Conservation (phyloP, 192 early-diverging fungal species). For the Spizellomyces sp. region DNA sequence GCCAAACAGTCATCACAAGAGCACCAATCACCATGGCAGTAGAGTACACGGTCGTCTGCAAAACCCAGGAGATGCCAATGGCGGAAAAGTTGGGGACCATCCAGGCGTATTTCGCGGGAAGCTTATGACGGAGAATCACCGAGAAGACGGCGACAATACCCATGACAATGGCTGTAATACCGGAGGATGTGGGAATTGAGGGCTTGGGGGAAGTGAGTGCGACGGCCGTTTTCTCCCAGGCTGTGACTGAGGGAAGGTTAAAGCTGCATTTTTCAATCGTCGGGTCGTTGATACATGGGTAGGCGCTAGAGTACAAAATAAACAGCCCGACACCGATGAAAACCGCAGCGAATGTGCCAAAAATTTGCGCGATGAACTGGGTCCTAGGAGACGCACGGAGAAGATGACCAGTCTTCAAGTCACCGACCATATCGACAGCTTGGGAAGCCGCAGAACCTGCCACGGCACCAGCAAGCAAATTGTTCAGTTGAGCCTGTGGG, state of each 20-base stretch:
- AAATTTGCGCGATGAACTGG: conserved; percentile 82
- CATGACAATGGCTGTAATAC: conserved; percentile 36
- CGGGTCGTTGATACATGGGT: conserved; percentile 58
- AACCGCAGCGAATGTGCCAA: conserved; percentile 73
- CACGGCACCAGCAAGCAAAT: conserved; percentile 78
- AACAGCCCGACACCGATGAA: conserved; percentile 59
- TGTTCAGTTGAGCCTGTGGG: conserved; percentile 60
- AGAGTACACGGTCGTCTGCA: conserved; percentile 20
- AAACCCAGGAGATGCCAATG: conserved; percentile 42
- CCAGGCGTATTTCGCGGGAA: conserved; percentile 52
- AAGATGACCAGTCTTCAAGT: conserved; percentile 85
- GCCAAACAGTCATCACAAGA: conserved; percentile 28
- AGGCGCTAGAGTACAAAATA: conserved; percentile 61
- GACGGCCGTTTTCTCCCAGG: conserved; percentile 39
- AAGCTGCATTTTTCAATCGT: conserved; percentile 43
- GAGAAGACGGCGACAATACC: conserved; percentile 49
- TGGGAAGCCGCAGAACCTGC: conserved; percentile 71
- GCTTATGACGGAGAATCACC: conserved; percentile 43
- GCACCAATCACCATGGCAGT: conserved; percentile 39
- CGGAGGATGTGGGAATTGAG: conserved; percentile 45
- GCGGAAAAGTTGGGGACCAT: conserved; percentile 63
- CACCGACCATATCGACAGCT: conserved; percentile 76
- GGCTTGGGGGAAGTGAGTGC: conserved; percentile 21
- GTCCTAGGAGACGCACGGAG: conserved; percentile 79
- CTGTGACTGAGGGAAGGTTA: conserved; percentile 35